Percentiles rank a stretch among this genome's conserved stretches.
phyloP scores from a whole-genome alignment of 306 rosid genomes.

The Fragaria iinumae region DNA sequence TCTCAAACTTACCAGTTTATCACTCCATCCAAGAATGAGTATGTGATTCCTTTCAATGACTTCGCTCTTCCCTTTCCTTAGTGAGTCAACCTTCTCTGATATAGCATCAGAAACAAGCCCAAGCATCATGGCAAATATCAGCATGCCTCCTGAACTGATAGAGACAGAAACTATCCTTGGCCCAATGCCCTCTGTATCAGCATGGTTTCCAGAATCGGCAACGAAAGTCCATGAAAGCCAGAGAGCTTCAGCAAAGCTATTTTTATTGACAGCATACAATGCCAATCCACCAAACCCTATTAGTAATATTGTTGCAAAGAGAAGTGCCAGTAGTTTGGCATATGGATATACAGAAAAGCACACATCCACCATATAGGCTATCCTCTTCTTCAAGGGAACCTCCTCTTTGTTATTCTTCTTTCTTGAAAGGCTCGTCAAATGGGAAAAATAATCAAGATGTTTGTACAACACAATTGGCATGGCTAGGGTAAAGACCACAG shows the following conservation, averaged over 20 bases:
- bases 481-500: constrained; percentile 53
- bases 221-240: constrained; percentile 99
- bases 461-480: constrained; percentile 73
- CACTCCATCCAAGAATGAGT: constrained; percentile 99
- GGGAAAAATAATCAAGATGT: constrained; percentile 75
- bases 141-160: constrained; percentile 95
- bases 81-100: constrained; percentile 95
- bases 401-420: constrained; percentile 70
- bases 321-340: constrained; percentile 95
- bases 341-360: constrained; percentile 93
- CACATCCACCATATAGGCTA: constrained; percentile 87
- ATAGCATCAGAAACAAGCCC: constrained; percentile 97
- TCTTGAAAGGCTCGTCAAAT: constrained; percentile 45
- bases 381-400: constrained; percentile 84
- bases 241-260: constrained; percentile 87
- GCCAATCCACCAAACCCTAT: constrained; percentile 95
- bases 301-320: constrained; percentile 83
- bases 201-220: constrained; percentile 97
- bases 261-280: constrained; percentile 83
- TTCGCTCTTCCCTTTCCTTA: constrained; percentile 96
- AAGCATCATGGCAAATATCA: constrained; percentile 98
- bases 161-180: constrained; percentile 98
- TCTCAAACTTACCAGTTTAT: constrained; percentile 69
- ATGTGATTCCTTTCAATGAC: constrained; percentile 92
- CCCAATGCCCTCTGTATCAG: constrained; percentile 89